These are phyloP conservation scores for Dichomitus squalens DNA, from an alignment of 1,284 basidiomycete species.

Conservation along the genomic window DNA sequence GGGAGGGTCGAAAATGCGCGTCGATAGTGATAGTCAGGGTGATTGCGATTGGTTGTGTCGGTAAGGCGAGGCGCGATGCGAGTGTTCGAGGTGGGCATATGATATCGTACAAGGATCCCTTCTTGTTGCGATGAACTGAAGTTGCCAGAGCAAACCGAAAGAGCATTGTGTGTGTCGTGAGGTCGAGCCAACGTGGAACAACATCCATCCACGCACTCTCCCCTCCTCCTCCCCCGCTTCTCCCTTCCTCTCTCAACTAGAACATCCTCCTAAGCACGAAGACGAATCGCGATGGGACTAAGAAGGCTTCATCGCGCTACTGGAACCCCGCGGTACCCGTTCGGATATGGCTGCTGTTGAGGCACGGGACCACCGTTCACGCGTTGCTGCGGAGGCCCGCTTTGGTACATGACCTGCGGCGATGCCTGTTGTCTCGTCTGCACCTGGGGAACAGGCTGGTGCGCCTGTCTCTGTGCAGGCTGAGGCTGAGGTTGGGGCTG, in stretches of 20 bases:
- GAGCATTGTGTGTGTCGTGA: conserved; percentile 12
- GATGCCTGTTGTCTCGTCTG: conserved; percentile 21
- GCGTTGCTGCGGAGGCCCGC: conserved; percentile 28
- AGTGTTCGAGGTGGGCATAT: conserved; percentile 18
- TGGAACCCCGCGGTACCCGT: conserved; percentile 34
- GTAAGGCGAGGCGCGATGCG: conserved; percentile 11
- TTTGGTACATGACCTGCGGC: conserved; percentile 35
- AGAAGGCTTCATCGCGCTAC: conserved; percentile 33
- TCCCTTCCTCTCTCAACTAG: neutral
- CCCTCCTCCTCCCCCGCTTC: conserved; percentile 1
- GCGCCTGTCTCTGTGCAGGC: conserved; percentile 9
- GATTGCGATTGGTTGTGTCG: neutral
- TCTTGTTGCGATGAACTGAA: conserved; percentile 22
- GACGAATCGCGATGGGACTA: neutral
- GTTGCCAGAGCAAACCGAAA: conserved; percentile 16
- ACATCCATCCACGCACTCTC: conserved; percentile 17
- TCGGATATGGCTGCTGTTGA: conserved; percentile 29
- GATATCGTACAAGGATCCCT: conserved; percentile 29
- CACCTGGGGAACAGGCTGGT: conserved; percentile 8
- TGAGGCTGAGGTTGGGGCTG: conserved; percentile 17
- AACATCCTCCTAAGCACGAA: neutral
- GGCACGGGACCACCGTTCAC: conserved; percentile 33
- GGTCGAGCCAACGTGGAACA: conserved; percentile 16
- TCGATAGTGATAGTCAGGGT: neutral
- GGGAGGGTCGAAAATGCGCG: neutral